Conservation (phyloP, 768 basidiomycete species). For the Megacollybia marginata region DNA sequence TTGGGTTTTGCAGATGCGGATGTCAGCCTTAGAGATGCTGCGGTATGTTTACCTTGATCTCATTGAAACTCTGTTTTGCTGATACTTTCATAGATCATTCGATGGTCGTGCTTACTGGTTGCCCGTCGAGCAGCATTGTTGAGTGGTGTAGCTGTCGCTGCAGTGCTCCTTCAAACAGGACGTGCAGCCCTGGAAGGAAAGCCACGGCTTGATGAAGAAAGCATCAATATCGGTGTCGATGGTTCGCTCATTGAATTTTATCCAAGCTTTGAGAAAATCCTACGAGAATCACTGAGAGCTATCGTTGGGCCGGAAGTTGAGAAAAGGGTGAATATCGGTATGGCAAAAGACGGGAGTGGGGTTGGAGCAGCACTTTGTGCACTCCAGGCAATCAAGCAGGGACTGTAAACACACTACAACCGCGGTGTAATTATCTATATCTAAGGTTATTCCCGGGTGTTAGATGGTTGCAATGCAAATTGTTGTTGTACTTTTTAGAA, state of each 20-base stretch:
- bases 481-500: too few relatives aligned
- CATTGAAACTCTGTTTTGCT: neutral
- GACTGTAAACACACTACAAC: too few relatives aligned
- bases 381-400: constrained; percentile 66
- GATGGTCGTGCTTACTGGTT: constrained; percentile 73
- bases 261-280: constrained; percentile 70
- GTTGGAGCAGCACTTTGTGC: constrained; percentile 92
- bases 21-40: constrained; percentile 53
- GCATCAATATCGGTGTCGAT: constrained; percentile 82
- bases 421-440: neutral
- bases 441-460: neutral
- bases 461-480: too few relatives aligned
- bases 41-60: constrained; percentile 24
- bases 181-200: constrained; percentile 42
- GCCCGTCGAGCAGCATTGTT: constrained; percentile 76
- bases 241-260: constrained; percentile 97
- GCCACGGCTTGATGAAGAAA: constrained; percentile 27
- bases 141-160: constrained; percentile 83
- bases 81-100: constrained; percentile 48
- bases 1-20: constrained; percentile 52
- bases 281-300: constrained; percentile 66
- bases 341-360: constrained; percentile 97
- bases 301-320: constrained; percentile 81
- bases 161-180: constrained; percentile 77
- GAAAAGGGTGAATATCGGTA: constrained; percentile 72